Conservation (phyloP, 1,284 basidiomycete genomes). For the Ceratorhiza oryzae-sativae region DNA sequence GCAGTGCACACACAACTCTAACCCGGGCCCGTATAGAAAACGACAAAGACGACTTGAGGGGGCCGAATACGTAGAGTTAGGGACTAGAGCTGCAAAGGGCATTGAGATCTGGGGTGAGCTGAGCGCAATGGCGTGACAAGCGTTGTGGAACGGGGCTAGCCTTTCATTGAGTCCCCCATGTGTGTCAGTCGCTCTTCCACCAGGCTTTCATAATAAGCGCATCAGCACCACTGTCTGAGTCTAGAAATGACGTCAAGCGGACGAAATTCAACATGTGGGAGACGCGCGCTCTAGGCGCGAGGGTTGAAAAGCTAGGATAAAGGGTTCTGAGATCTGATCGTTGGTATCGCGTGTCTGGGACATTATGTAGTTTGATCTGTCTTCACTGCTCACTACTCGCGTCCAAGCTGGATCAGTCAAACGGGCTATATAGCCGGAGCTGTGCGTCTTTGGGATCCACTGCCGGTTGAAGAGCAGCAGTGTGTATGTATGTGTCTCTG, state of each 20-base stretch:
- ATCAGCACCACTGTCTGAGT: neutral
- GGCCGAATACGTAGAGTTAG: neutral
- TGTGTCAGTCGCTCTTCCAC: neutral
- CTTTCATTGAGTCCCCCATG: constrained; percentile 11
- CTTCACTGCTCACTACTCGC: neutral
- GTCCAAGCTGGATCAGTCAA: neutral
- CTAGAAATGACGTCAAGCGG: constrained; percentile 5
- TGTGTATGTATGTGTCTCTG: neutral
- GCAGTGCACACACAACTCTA: neutral
- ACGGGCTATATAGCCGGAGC: neutral
- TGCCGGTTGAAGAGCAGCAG: neutral
- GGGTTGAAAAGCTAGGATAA: constrained; percentile 1
- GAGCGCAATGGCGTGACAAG: neutral
- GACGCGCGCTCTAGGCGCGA: neutral
- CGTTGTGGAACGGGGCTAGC: neutral
- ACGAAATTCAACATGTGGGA: neutral
- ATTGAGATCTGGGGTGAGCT: constrained; percentile 12
- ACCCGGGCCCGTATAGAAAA: neutral
- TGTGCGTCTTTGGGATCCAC: constrained; percentile 1
- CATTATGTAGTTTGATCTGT: neutral
- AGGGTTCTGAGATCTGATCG: constrained; percentile 4
- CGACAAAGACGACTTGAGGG: neutral
- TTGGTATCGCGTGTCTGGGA: neutral
- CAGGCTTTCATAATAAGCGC: neutral
- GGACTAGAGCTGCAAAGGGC: constrained; percentile 9